Conservation (phyloP, 2,329 filamentous ascomycete genomes). For the Fusarium neocosmosporiellum region DNA sequence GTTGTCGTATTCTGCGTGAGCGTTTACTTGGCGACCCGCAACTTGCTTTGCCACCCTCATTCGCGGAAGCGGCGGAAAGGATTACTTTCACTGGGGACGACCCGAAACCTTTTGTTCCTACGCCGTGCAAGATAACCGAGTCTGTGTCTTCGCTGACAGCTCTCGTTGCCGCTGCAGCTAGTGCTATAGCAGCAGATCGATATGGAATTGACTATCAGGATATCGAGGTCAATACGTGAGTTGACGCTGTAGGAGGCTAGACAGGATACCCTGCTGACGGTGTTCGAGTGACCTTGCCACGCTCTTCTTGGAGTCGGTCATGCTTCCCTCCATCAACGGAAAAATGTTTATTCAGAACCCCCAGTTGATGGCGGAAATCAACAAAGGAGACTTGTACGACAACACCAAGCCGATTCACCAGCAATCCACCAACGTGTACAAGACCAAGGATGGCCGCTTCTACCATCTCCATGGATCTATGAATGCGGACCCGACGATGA, state of each 20-base stretch:
- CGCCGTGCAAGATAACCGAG: constrained; percentile 27
- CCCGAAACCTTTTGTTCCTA: constrained; percentile 18
- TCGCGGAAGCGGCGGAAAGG: not conserved
- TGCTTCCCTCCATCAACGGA: not conserved
- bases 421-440: not conserved
- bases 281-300: not conserved
- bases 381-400: not conserved
- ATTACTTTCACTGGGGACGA: not conserved
- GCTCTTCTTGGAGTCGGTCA: not conserved
- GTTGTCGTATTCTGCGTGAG: not conserved
- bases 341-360: not conserved
- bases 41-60: not conserved
- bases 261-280: not conserved
- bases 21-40: not conserved
- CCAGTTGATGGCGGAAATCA: not conserved
- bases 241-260: not conserved
- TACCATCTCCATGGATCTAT: not conserved
- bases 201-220: not conserved
- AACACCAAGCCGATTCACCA: not conserved
- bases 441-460: not conserved
- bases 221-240: not conserved
- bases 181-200: not conserved
- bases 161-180: constrained; percentile 11
- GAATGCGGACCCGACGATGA: not conserved
- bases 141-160: constrained; percentile 14